Evolutionary conservation across 2,329 filamentous ascomycete genomes (phyloP).

Genomic region (Cercospora sp.): DNA sequence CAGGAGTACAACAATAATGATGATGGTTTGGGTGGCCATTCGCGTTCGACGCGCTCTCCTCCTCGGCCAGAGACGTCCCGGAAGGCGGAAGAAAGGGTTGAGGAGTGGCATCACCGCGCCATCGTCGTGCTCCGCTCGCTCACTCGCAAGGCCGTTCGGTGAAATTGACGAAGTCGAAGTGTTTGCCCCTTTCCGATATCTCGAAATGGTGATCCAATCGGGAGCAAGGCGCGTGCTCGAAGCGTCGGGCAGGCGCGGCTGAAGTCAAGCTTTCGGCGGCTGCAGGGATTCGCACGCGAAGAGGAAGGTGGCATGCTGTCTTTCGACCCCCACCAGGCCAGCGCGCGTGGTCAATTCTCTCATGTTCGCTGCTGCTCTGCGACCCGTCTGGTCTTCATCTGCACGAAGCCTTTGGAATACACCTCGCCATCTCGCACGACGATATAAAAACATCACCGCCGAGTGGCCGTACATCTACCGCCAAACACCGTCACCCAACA

Average conservation of each 20-base stretch:
- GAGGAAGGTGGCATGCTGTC: conserved; percentile 8
- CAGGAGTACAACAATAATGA: conserved; percentile 32
- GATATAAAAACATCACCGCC: conserved; percentile 8
- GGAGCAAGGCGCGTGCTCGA: not conserved
- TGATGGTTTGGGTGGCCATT: conserved; percentile 34
- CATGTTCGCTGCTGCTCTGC: conserved; percentile 21
- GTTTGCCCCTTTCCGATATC: not conserved
- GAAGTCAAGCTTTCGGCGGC: conserved; percentile 8
- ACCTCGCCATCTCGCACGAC: not conserved
- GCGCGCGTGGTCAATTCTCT: not conserved
- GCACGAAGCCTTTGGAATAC: not conserved
- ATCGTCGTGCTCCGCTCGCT: conserved; percentile 3
- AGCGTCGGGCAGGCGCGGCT: not conserved
- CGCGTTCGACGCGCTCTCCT: conserved; percentile 35
- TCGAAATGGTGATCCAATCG: conserved; percentile 9
- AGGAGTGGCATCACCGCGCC: conserved; percentile 37
- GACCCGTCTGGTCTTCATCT: conserved; percentile 6
- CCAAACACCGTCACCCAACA: conserved; percentile 48
- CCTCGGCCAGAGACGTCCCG: conserved; percentile 36
- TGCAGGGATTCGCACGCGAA: conserved; percentile 10
- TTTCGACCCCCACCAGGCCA: not conserved
- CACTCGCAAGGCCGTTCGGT: not conserved
- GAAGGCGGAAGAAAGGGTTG: conserved; percentile 37
- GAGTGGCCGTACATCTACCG: conserved; percentile 52
- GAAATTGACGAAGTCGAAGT: not conserved